Conservation (phyloP, 805 yeast species). For the Saccharomyces eubayanus region DNA sequence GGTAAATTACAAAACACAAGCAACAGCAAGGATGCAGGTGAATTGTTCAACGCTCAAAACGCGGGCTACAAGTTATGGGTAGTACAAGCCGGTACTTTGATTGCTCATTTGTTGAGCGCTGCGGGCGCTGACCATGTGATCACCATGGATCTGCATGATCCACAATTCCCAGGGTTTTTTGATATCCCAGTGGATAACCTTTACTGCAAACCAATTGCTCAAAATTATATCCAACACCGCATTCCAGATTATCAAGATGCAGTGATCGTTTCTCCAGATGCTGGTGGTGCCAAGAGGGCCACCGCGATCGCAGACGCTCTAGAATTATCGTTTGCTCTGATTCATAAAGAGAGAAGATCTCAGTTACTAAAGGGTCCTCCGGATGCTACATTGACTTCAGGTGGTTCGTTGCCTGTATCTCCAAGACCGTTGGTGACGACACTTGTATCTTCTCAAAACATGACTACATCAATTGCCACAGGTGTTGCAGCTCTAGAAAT, state of each 20-base stretch:
- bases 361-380: constrained; percentile 33
- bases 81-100: constrained; percentile 86
- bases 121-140: constrained; percentile 96
- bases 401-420: constrained; percentile 19
- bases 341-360: constrained; percentile 83
- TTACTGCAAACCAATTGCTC: constrained; percentile 79
- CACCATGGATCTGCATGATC: constrained; percentile 96
- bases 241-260: constrained; percentile 77
- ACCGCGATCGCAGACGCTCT: constrained; percentile 87
- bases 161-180: constrained; percentile 96
- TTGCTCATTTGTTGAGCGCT: constrained; percentile 77
- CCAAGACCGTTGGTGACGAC: constrained; percentile 15
- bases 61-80: constrained; percentile 89
- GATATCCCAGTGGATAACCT: constrained; percentile 93
- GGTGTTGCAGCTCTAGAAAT: constrained; percentile 3
- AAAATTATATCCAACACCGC: constrained; percentile 68
- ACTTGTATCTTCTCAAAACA: constrained; percentile 16
- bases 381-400: constrained; percentile 25
- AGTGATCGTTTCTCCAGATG: constrained; percentile 94
- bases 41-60: constrained; percentile 35
- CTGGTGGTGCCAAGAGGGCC: constrained; percentile 98
- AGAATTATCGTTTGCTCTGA: constrained; percentile 83
- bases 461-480: constrained; percentile 4
- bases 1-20: constrained; percentile 22
- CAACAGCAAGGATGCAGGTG: constrained; percentile 22